Base-by-base conservation (phyloP, 129 eudicot genomes). In the Saussurea involucrata region DNA sequence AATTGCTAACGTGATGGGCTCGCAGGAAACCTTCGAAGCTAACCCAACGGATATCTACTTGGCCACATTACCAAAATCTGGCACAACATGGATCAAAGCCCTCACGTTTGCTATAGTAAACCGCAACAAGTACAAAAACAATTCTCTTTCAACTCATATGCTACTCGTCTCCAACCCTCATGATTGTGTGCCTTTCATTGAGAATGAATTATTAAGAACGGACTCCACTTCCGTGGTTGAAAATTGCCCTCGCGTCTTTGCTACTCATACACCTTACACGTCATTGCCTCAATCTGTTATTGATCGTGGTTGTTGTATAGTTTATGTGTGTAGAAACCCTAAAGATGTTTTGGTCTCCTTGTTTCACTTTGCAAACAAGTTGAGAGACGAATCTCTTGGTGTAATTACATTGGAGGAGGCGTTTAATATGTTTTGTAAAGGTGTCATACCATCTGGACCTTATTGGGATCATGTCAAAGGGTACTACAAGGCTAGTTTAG, bases 311-410 rank as follows among this genome's bases (percentile, higher is more conserved):
- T 80, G 86, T 63, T 75, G 68, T 8, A 24, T 91, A 34, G 84
- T 88, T 8, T 86, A 87, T 27, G 9, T 86, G 46, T 82, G 83
- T 37, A 65, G 96, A 49, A 81, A 90, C 24, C 88, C 96, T 0
- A 87, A 90, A 77, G 92, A 90, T 46, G 76, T 85, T n/a, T 21
- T 90, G 0, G 78, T 83, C 46, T 90, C 96, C 6, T 69, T 58
- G 53, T 87, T 86, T 79, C 88, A 87, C 29, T 90, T 87, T 63
- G 69, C 73, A 57, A 75, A 81, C 74, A 83, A 73, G 72, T 49
- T 80, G 60, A 61, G 71, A 12, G 20, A 57, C 12, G 32, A 76
- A 6, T 42, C 44, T 34, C 55, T 58, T 5, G 24, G 68, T 17
- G 46, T 60, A 3, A n/a, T 69, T 34, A 34, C 67, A 0, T 33